Conservation (phyloP, 2,329 filamentous ascomycete species). For the Fusarium sp. region DNA sequence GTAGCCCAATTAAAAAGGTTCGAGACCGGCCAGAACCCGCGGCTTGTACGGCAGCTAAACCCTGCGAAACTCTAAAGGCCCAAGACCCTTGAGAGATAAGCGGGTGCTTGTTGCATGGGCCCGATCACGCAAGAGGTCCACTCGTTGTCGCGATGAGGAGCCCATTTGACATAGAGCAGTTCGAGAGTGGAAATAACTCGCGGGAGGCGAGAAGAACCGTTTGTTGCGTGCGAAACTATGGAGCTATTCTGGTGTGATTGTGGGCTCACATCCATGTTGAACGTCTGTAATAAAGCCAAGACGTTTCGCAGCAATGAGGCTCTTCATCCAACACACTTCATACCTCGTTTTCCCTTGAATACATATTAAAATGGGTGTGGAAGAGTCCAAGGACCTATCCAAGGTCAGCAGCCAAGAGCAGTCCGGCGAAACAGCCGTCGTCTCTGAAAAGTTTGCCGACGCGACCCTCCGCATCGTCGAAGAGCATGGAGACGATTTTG, state of each 20-base stretch:
- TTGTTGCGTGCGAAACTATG: background rate
- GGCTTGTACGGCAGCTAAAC: background rate
- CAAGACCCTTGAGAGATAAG: background rate
- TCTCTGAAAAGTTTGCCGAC: conserved; percentile 48
- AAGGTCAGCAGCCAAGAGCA: conserved; percentile 13
- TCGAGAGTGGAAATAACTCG: background rate
- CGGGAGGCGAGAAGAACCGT: background rate
- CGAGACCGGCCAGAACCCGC: background rate
- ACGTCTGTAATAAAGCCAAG: background rate
- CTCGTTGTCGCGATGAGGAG: conserved; percentile 20
- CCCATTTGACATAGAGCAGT: background rate
- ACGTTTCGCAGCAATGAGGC: background rate
- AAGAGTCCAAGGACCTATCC: conserved; percentile 8
- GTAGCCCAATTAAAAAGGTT: background rate
- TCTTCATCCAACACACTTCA: background rate
- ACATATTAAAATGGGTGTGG: background rate
- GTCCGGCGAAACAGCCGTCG: conserved; percentile 1
- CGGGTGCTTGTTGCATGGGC: background rate
- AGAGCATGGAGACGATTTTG: conserved; percentile 47
- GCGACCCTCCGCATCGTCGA: conserved; percentile 51
- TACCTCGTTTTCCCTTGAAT: background rate
- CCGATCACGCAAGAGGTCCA: conserved; percentile 33
- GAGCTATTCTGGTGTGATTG: conserved; percentile 6
- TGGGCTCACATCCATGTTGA: background rate
- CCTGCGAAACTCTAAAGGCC: background rate